phyloP scores from a whole-genome alignment of 176 grass and related monocot genomes.

The Neostapfia colusana region DNA sequence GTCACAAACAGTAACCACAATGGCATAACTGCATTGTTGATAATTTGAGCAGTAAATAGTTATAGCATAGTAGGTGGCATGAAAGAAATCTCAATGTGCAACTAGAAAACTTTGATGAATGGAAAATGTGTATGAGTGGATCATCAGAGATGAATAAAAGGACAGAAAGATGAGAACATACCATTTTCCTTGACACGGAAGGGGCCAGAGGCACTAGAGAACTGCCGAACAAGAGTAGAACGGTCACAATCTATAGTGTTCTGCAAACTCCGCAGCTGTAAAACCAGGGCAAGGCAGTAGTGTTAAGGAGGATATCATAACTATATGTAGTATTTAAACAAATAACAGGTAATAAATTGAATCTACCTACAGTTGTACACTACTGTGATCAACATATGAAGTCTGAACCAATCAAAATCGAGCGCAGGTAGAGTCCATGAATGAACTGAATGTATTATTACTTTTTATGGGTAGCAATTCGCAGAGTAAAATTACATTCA shows the following conservation, averaged over 20 bases:
- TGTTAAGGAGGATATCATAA: background rate
- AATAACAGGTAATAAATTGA: background rate
- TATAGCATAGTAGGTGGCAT: background rate
- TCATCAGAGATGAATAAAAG: background rate
- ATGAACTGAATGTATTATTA: background rate
- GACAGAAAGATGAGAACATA: background rate
- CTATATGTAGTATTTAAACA: background rate
- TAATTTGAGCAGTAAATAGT: background rate
- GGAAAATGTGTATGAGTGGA: background rate
- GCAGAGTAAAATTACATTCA: background rate
- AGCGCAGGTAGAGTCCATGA: background rate
- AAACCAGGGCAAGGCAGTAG: constrained; percentile 16
- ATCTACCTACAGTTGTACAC: background rate
- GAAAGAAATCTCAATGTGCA: background rate
- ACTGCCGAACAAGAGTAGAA: constrained; percentile 46
- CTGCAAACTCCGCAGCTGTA: constrained; percentile 73
- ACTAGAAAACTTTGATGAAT: background rate
- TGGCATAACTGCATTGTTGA: background rate
- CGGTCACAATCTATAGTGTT: constrained; percentile 46
- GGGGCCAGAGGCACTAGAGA: constrained; percentile 53
- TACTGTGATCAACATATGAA: background rate
- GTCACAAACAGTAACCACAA: background rate
- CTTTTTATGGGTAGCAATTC: too few species aligned
- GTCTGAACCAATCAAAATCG: background rate
- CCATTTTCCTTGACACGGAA: constrained; percentile 44